These are phyloP conservation scores for Gracilaria caudata DNA, from an alignment of 23 red algal species.

Conservation along the genomic window DNA sequence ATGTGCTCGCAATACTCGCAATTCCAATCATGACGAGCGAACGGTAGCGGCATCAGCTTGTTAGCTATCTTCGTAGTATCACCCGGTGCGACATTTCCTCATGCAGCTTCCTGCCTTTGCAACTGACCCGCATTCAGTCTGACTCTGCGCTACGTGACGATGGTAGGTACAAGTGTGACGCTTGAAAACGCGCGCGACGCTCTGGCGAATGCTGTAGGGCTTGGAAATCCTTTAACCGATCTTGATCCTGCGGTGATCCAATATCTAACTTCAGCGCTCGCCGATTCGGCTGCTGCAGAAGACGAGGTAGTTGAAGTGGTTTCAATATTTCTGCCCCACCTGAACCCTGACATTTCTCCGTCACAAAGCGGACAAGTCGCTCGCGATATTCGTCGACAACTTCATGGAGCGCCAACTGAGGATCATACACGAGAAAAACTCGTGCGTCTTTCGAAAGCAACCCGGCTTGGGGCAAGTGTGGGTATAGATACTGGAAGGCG, in stretches of 20 bases:
- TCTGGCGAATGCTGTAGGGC: not conserved
- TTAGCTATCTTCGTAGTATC: too few species aligned
- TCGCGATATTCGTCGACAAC: constrained; percentile 51
- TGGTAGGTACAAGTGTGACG: too few species aligned
- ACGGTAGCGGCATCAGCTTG: too few species aligned
- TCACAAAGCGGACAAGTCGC: constrained; percentile 27
- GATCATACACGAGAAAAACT: constrained; percentile 46
- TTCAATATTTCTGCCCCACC: constrained; percentile 56
- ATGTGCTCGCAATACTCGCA: too few species aligned
- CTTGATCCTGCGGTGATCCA: constrained; percentile 65
- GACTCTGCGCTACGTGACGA: too few species aligned
- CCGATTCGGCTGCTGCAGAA: constrained; percentile 52
- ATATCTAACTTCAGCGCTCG: constrained; percentile 54
- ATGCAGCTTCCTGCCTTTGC: too few species aligned
- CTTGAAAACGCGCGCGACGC: constrained; percentile 7
- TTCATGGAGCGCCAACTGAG: constrained; percentile 62
- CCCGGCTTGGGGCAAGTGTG: constrained; percentile 68
- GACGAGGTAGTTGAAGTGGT: constrained; percentile 68
- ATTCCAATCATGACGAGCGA: too few species aligned
- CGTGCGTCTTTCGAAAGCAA: constrained; percentile 57
- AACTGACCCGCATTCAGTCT: too few species aligned
- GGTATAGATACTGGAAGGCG: constrained; percentile 37
- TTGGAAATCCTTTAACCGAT: constrained; percentile 22
- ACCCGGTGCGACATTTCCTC: too few species aligned
- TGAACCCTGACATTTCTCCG: constrained; percentile 16